Evolutionary conservation across 2,329 filamentous ascomycete species (phyloP).

Genomic region (Graphilbum ipis-grandicollis): DNA sequence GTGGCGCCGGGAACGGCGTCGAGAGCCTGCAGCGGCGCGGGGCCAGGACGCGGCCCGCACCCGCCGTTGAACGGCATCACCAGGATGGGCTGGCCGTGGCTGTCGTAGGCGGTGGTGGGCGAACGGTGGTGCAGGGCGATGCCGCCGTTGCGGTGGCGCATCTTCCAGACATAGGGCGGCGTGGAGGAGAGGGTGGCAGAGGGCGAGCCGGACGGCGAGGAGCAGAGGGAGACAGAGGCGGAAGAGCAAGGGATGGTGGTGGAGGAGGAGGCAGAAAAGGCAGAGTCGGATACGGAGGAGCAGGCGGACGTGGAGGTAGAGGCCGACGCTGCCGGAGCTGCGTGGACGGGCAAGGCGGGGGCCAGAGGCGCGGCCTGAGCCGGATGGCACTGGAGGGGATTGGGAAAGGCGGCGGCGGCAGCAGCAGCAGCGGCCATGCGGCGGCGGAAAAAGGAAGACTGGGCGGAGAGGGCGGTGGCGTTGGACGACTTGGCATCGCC

Average conservation of each 20-base stretch:
- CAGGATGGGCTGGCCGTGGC: background rate
- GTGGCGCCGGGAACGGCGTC: too few relatives aligned
- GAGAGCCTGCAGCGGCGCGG: too few relatives aligned
- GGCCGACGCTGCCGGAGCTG: background rate
- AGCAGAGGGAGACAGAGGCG: background rate
- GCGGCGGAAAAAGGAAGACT: too few relatives aligned
- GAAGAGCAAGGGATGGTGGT: background rate
- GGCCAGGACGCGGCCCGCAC: conserved; percentile 3
- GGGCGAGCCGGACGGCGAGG: background rate
- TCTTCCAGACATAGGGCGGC: background rate
- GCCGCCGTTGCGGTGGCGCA: background rate
- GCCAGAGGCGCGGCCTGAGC: background rate
- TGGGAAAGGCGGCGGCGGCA: background rate
- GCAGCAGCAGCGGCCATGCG: too few relatives aligned
- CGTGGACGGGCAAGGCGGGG: background rate
- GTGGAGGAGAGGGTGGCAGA: too few relatives aligned
- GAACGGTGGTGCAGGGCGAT: conserved; percentile 1
- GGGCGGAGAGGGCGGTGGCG: too few relatives aligned
- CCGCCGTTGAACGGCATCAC: conserved; percentile 6
- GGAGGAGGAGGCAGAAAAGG: background rate
- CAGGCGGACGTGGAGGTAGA: background rate
- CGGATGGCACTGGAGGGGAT: conserved; percentile 5
- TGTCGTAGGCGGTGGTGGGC: background rate
- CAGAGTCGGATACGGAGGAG: background rate
- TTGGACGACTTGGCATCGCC: background rate